Base-by-base conservation (phyloP, 2,329 filamentous ascomycete species). In the Aspergillus alliaceus region DNA sequence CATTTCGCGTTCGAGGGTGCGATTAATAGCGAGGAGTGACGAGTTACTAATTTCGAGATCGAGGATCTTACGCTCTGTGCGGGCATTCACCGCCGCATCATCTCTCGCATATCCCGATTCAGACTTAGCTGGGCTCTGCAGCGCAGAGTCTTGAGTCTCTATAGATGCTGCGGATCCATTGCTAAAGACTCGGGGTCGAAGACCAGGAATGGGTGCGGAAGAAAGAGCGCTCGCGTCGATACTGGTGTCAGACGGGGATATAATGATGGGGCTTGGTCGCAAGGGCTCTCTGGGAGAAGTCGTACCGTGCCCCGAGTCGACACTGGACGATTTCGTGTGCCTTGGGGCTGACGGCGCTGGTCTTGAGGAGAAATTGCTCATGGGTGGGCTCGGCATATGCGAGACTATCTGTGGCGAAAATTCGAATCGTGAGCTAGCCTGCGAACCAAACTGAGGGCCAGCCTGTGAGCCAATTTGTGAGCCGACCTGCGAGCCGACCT, bases 1-100 rank as follows among this genome's bases (percentile, higher is more conserved):
- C 66, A 99, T 83, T 71, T 98, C 91, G 24, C 91, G 86, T 76
- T 99, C 95, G 0, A 99, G 79, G 0, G 92, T 95, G 53, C 93
- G 84, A 71, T 99, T 99, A 76, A 99, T 98, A 39, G 95, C 95
- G 56, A 96, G 85, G 3, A 99, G 82, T 1, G 93, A 97, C 1
- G 91, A 95, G 69, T 99, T 99, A 54, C 90, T 96, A 62, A 99
- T 99, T 72, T 99, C 91, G 6, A 99, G 80, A 72, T 99, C 95
- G 64, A 98, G 85, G 1, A 99, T 93, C 77, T 98, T 99, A 59
- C 95, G 86, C 74, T 98, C 95, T 34, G 91, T 85, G 29, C 95
- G 86, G 14, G 95, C 95, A 70, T 91, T 95, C n/a, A 89, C 85
- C 11, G 95, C 91, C 6, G 91, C 81, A 59, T 96, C 92, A 60